A percentile compares a stretch with the other conserved stretches of the same genome.
These are phyloP conservation scores for Carex myosuroides DNA, from an alignment of 176 grass and related monocot genomes.

Conservation along the genomic window DNA sequence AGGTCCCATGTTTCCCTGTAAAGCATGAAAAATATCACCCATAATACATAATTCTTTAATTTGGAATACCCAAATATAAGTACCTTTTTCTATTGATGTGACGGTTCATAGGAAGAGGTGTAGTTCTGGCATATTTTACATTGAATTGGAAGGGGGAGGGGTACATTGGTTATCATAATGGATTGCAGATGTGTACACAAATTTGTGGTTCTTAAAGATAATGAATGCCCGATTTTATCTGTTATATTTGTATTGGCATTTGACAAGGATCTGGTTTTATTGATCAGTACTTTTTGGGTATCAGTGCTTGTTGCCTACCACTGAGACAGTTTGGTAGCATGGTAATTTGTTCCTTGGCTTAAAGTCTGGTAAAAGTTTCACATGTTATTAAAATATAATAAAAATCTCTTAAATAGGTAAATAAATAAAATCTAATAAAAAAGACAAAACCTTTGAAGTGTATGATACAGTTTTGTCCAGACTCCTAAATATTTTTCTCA, in stretches of 20 bases:
- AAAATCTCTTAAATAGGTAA: background rate
- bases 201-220: background rate
- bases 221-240: background rate
- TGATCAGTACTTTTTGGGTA: background rate
- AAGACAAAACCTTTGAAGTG: background rate
- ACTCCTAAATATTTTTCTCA: slow-evolving; percentile 21
- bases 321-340: background rate
- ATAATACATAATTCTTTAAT: background rate
- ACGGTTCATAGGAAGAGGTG: background rate
- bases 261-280: background rate
- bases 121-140: background rate
- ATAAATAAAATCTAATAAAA: background rate
- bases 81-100: background rate
- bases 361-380: background rate
- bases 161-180: background rate
- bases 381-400: background rate
- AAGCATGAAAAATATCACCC: background rate
- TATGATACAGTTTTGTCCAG: background rate
- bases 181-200: background rate
- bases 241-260: background rate
- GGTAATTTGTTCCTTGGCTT: background rate
- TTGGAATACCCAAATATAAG: background rate
- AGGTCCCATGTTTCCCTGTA: background rate
- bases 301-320: background rate
- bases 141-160: background rate